phyloP scores from a whole-genome alignment of 345 rosid species.

The Psidium guajava region DNA sequence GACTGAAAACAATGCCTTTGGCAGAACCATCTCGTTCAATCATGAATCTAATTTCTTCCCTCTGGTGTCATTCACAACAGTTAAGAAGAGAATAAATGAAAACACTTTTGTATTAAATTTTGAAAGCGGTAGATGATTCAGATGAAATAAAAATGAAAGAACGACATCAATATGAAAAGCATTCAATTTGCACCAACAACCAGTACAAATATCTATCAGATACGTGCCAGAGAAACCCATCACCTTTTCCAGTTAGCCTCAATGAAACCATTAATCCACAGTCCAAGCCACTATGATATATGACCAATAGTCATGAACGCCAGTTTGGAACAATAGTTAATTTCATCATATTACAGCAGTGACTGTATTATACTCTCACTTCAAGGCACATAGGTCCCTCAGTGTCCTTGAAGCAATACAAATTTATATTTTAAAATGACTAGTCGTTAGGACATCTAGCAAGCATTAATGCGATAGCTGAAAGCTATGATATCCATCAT shows the following conservation, averaged over 20 bases:
- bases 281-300: not conserved
- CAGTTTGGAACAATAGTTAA: not conserved
- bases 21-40: slow-evolving; percentile 97
- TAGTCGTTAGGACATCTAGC: not conserved
- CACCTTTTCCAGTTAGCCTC: not conserved
- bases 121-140: not conserved
- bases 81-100: not conserved
- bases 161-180: not conserved
- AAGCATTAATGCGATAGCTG: not conserved
- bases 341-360: not conserved
- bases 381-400: not conserved
- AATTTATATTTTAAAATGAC: not conserved
- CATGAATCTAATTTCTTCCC: slow-evolving; percentile 94
- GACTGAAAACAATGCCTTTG: slow-evolving; percentile 96
- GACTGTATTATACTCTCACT: not conserved
- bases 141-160: not conserved
- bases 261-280: not conserved
- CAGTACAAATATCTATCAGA: not conserved
- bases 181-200: not conserved
- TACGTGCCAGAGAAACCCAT: not conserved
- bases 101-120: not conserved
- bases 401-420: not conserved
- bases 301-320: not conserved
- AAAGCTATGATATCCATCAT: not conserved
- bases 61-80: slow-evolving; percentile 27